phyloP scores from a whole-genome alignment of 495 filamentous ascomycete species.

The Xylaria cubensis region DNA sequence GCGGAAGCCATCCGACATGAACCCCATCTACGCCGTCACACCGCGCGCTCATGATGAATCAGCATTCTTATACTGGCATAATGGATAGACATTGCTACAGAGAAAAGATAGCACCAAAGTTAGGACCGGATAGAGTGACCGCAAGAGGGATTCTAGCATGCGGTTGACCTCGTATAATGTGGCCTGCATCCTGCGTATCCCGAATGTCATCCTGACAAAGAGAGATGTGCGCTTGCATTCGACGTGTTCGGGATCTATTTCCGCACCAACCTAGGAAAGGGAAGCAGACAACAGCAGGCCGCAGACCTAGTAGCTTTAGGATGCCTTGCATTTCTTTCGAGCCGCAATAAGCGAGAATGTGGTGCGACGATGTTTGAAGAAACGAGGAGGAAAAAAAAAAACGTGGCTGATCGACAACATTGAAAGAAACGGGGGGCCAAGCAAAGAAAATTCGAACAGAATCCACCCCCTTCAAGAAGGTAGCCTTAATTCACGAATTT shows the following conservation, averaged over 20 bases:
- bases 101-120: not conserved
- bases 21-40: slow-evolving; percentile 6
- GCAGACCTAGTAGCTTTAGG: not conserved
- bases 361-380: slow-evolving; percentile 21
- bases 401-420: slow-evolving; percentile 20
- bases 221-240: slow-evolving; percentile 11
- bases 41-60: slow-evolving; percentile 1
- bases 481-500: slow-evolving; percentile 1
- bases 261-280: slow-evolving; percentile 19
- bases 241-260: slow-evolving; percentile 9
- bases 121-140: slow-evolving; percentile 4
- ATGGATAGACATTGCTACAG: not conserved
- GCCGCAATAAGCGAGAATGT: slow-evolving; percentile 30
- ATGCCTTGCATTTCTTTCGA: slow-evolving; percentile 28
- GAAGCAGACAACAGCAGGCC: not conserved
- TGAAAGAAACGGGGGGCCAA: slow-evolving; percentile 7
- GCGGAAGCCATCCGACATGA: slow-evolving; percentile 29
- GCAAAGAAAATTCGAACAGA: slow-evolving; percentile 9
- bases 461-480: not conserved
- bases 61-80: slow-evolving; percentile 6
- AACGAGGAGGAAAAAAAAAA: not conserved
- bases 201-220: slow-evolving; percentile 11
- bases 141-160: not conserved
- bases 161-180: slow-evolving; percentile 15
- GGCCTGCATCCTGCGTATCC: slow-evolving; percentile 18